These are phyloP conservation scores for Aphanoascus verrucosus DNA, from an alignment of 2,329 filamentous ascomycete species.

Conservation along the genomic window DNA sequence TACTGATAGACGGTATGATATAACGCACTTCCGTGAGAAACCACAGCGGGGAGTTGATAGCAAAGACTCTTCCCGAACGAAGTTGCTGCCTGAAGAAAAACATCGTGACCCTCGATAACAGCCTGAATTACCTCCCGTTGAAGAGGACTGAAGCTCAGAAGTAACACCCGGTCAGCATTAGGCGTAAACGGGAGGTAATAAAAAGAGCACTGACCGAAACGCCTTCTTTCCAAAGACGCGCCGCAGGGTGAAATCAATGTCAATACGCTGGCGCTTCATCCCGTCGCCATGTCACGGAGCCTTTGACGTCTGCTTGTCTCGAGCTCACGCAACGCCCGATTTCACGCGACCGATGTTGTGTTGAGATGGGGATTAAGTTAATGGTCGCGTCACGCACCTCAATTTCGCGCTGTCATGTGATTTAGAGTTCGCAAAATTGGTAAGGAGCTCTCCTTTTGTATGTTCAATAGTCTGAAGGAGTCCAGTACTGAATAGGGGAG, in stretches of 20 bases:
- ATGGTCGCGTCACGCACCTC: neutral
- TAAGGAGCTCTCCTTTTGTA: too few relatives aligned
- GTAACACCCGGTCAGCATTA: neutral
- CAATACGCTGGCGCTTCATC: slow-evolving; percentile 31
- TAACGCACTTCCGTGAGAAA: slow-evolving; percentile 68
- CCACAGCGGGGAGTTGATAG: slow-evolving; percentile 85
- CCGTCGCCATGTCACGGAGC: slow-evolving; percentile 10
- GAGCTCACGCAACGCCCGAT: neutral
- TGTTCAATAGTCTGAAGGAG: too few relatives aligned
- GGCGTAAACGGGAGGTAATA: slow-evolving; percentile 43
- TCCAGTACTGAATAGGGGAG: too few relatives aligned
- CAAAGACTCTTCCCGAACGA: slow-evolving; percentile 89
- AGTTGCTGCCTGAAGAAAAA: slow-evolving; percentile 72
- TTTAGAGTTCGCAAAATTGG: too few relatives aligned
- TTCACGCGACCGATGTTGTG: neutral
- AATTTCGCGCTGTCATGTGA: neutral
- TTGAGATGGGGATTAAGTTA: neutral
- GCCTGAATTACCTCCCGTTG: slow-evolving; percentile 82
- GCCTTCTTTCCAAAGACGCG: slow-evolving; percentile 60
- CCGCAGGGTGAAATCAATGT: slow-evolving; percentile 64
- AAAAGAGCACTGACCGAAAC: slow-evolving; percentile 50
- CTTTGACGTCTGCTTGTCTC: neutral
- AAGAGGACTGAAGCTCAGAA: slow-evolving; percentile 48
- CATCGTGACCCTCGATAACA: slow-evolving; percentile 71
- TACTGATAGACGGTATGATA: neutral